These are phyloP conservation scores for Alnus rubra DNA, from an alignment of 306 rosid genomes.

Conservation along the genomic window DNA sequence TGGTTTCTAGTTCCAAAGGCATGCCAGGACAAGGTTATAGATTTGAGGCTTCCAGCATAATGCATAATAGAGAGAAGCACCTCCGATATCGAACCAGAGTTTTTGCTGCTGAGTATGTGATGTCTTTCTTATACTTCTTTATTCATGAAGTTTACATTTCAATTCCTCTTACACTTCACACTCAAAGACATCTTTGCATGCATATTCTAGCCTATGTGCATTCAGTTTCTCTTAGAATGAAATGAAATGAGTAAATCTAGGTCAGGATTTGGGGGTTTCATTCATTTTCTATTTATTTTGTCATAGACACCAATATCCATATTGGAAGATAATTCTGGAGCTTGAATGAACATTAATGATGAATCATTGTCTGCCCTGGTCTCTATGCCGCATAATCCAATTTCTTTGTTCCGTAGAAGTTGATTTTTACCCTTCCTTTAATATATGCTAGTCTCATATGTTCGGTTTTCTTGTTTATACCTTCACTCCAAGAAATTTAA, in stretches of 20 bases:
- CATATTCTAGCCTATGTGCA: neutral
- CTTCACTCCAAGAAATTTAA: neutral
- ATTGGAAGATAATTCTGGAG: neutral
- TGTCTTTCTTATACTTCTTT: constrained; percentile 5
- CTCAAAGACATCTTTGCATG: neutral
- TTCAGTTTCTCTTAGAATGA: neutral
- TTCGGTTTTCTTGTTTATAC: neutral
- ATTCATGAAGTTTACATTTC: constrained; percentile 19
- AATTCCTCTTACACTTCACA: constrained; percentile 3
- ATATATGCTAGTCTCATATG: neutral
- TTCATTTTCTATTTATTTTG: neutral
- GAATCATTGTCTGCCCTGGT: neutral
- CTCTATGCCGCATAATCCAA: neutral
- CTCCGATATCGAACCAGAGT: constrained; percentile 95
- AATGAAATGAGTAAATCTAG: neutral
- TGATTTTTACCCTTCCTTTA: neutral
- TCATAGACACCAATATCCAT: neutral
- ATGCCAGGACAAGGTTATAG: constrained; percentile 33
- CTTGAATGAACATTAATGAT: neutral
- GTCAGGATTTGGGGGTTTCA: neutral
- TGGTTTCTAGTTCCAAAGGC: constrained; percentile 69
- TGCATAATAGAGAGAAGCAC: constrained; percentile 74
- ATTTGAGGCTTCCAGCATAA: constrained; percentile 48
- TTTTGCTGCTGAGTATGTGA: constrained; percentile 96
- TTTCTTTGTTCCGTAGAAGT: neutral